Evolutionary conservation across 352 stramenopile species (phyloP).

Genomic region (Pythium aristosporum): DNA sequence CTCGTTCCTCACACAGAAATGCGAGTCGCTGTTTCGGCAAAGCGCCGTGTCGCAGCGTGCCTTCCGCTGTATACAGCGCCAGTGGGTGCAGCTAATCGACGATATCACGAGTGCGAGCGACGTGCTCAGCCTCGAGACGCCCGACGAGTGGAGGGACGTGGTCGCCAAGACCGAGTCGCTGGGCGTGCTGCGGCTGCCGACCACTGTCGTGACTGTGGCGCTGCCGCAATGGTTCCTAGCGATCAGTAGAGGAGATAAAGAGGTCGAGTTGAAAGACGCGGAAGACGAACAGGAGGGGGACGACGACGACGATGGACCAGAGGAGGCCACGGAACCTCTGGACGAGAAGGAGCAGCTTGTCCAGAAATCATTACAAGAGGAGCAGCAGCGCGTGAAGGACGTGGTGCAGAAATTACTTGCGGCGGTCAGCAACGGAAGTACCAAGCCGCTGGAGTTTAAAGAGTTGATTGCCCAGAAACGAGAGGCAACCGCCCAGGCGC

Average conservation of each 20-base stretch:
- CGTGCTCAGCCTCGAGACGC: conserved; percentile 10
- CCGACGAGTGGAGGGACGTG: conserved; percentile 33
- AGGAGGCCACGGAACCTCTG: conserved; percentile 16
- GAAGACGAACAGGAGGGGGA: conserved; percentile 23
- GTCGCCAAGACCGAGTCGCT: conserved; percentile 42
- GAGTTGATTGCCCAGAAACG: conserved; percentile 61
- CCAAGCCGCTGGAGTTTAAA: conserved; percentile 43
- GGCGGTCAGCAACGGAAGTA: conserved; percentile 10
- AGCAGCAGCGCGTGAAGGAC: conserved; percentile 39
- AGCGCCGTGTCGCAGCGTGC: conserved; percentile 44
- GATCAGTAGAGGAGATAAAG: conserved; percentile 45
- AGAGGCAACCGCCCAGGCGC: conserved; percentile 37
- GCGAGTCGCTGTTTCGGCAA: conserved; percentile 63
- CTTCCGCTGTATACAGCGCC: conserved; percentile 54
- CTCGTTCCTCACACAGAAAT: conserved; percentile 59
- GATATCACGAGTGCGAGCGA: conserved; percentile 38
- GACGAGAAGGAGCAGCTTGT: conserved; percentile 41
- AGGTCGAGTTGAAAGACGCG: conserved; percentile 28
- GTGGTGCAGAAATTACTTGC: conserved; percentile 45
- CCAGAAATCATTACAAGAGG: conserved; percentile 38
- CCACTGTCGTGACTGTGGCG: conserved; percentile 45
- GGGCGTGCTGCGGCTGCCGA: conserved; percentile 39
- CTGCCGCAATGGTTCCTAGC: conserved; percentile 75
- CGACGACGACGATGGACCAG: conserved; percentile 14
- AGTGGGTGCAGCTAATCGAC: conserved; percentile 72